Evolutionary conservation across 805 yeast species (phyloP), one percentile per base, ranked within the genome.

Genomic region (Yamadazyma laniorum): DNA sequence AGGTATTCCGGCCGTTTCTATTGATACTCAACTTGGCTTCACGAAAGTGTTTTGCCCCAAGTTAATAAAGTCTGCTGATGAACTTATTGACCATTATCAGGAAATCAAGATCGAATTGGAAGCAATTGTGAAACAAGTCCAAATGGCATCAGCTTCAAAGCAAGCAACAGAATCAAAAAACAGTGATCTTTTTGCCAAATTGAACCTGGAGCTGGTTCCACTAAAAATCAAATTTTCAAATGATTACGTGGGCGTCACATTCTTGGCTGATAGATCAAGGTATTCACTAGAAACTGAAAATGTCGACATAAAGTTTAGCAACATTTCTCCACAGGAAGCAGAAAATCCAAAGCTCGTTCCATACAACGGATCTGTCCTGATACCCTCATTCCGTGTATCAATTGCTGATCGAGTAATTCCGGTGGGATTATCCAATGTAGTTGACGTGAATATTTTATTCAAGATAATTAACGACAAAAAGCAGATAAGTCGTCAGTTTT

Each of bases 381-480:
- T 75, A 5, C 77, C 79, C 1, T 61, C 74, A 1, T 57, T 69
- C 0, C 59, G 72, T 30, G 12, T 76, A 11, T 61, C 66, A 5
- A 47, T 70, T 9, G 60, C 70, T 4, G 68, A 70, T 26, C 51
- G 63, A 31, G 67, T 19, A 61, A 70, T 44, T 48, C 70, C 51
- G 32, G 61, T 34, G 45, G 74, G 49, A 52, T 76, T 69, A 17
- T 67, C 74, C 1, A 67, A 62, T 14, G 32, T 68, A 4, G 31
- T 68, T 21, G 72, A 83, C 48, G 52, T 79, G 9, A 67, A 70
- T 42, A 43, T 79, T 44, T 47, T 61, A n/a, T 34, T 75, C 35
- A 65, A 66, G 50, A 48, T 79, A 11, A 44, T 59, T n/a, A 72
- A 76, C 6, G 61, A 55, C 3, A 42, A 19, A 6, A 12, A 18